Percentiles rank a stretch among this genome's conserved stretches.
Evolutionary conservation across 2,329 filamentous ascomycete genomes (phyloP).

Genomic region (Penicillium sp.): DNA sequence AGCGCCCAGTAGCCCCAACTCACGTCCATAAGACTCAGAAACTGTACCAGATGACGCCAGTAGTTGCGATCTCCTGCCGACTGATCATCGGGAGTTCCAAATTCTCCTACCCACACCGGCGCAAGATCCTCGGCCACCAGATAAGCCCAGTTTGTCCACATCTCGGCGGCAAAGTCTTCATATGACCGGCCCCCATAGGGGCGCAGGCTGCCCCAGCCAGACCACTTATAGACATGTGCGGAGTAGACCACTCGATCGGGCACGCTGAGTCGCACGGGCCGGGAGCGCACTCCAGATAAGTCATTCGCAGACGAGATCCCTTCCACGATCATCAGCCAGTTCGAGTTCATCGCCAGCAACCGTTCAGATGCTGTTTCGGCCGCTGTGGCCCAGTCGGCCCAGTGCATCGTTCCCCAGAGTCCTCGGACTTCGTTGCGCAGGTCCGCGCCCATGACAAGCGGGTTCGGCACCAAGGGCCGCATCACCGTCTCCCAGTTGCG

Average conservation of each 20-base stretch:
- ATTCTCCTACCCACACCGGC: slow-evolving; percentile 68
- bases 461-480: slow-evolving; percentile 57
- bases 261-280: slow-evolving; percentile 59
- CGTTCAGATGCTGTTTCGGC: slow-evolving; percentile 63
- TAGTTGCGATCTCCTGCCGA: slow-evolving; percentile 61
- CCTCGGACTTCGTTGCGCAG: slow-evolving; percentile 68
- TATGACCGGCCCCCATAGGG: slow-evolving; percentile 62
- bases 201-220: slow-evolving; percentile 63
- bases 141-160: slow-evolving; percentile 66
- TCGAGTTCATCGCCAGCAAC: slow-evolving; percentile 57
- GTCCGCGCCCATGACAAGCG: slow-evolving; percentile 64
- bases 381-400: slow-evolving; percentile 62
- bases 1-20: slow-evolving; percentile 71
- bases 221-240: slow-evolving; percentile 68
- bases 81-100: slow-evolving; percentile 55
- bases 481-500: slow-evolving; percentile 65
- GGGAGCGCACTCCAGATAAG: slow-evolving; percentile 53
- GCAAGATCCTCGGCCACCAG: slow-evolving; percentile 56
- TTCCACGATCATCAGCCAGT: slow-evolving; percentile 68
- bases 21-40: slow-evolving; percentile 57
- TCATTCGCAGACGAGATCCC: slow-evolving; percentile 68
- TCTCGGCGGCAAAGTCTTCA: slow-evolving; percentile 60
- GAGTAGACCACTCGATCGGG: slow-evolving; percentile 62
- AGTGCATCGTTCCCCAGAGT: slow-evolving; percentile 67
- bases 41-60: slow-evolving; percentile 63